Evolutionary conservation across 192 early-diverging fungal genomes (phyloP).

Genomic region (Coemansia sp.): DNA sequence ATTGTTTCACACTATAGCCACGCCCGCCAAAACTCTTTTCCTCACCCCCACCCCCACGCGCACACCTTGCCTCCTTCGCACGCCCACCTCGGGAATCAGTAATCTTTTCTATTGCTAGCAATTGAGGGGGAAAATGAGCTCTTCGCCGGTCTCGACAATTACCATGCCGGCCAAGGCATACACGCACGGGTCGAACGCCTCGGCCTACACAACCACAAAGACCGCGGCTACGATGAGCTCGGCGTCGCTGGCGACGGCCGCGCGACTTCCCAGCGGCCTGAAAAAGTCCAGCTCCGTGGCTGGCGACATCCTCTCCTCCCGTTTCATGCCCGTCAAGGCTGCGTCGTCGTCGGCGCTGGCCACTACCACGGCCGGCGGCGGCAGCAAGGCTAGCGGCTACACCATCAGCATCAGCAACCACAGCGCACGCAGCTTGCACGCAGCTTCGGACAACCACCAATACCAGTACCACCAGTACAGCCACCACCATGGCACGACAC

Average conservation of each 20-base stretch:
- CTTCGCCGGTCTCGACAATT: conserved; percentile 17
- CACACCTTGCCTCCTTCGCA: neutral
- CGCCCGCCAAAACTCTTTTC: neutral
- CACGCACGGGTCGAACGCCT: conserved; percentile 34
- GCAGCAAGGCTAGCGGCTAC: conserved; percentile 18
- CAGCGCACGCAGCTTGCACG: conserved; percentile 42
- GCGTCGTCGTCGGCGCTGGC: conserved; percentile 8
- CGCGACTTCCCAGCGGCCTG: conserved; percentile 32
- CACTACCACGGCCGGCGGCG: neutral
- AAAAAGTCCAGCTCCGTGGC: conserved; percentile 52
- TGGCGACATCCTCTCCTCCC: conserved; percentile 37
- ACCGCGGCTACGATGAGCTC: conserved; percentile 10
- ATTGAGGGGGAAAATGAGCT: neutral
- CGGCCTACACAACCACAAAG: conserved; percentile 27
- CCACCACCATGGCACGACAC: conserved; percentile 4
- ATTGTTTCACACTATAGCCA: neutral
- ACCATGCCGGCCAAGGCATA: conserved; percentile 46
- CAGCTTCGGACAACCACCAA: conserved; percentile 1
- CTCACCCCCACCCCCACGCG: too few relatives aligned
- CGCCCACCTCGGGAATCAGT: neutral
- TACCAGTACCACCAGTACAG: conserved; percentile 2
- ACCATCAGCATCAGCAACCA: conserved; percentile 57
- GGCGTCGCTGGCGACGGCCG: conserved; percentile 21
- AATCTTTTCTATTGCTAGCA: neutral
- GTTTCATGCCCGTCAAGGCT: conserved; percentile 18